Percentiles rank a stretch among this genome's conserved stretches.
These are phyloP conservation scores for Hypoxylon cercidicola DNA, from an alignment of 495 filamentous ascomycete genomes.

Conservation along the genomic window DNA sequence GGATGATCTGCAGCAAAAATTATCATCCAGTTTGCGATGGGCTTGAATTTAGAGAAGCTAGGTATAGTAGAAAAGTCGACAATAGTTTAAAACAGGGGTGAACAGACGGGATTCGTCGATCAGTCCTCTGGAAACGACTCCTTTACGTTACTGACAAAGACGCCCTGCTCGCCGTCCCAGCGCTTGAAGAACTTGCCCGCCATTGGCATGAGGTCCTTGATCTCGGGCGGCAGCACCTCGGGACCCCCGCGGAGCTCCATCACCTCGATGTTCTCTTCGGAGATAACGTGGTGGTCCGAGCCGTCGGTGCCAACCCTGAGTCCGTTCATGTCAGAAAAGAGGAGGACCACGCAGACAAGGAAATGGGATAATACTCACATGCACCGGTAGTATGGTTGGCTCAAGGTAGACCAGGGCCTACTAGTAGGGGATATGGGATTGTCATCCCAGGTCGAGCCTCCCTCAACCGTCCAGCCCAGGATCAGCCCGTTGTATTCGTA, in stretches of 20 bases:
- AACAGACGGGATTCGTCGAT: neutral
- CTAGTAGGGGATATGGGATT: constrained; percentile 18
- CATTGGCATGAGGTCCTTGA: constrained; percentile 66
- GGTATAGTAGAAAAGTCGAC: too few species aligned
- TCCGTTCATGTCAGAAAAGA: constrained; percentile 17
- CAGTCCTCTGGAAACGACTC: constrained; percentile 88
- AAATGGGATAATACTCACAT: constrained; percentile 45
- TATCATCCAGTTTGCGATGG: too few species aligned
- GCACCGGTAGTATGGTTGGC: constrained; percentile 48
- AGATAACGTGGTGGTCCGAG: constrained; percentile 74
- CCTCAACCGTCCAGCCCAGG: constrained; percentile 80
- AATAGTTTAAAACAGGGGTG: too few species aligned
- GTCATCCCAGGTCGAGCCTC: constrained; percentile 43
- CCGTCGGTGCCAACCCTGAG: constrained; percentile 70
- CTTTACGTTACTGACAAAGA: constrained; percentile 86
- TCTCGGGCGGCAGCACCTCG: constrained; percentile 47
- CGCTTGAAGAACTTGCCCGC: constrained; percentile 92
- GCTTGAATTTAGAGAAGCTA: too few species aligned
- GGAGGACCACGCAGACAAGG: constrained; percentile 9
- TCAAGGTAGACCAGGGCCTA: constrained; percentile 34
- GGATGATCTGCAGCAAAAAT: too few species aligned
- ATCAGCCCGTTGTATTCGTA: constrained; percentile 85
- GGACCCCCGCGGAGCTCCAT: constrained; percentile 58
- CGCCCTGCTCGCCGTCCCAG: constrained; percentile 71
- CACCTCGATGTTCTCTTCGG: constrained; percentile 85